Percentiles rank a stretch among this genome's conserved stretches.
Evolutionary conservation across 768 basidiomycete genomes (phyloP).

Genomic region (Leucocoprinus leucothites): DNA sequence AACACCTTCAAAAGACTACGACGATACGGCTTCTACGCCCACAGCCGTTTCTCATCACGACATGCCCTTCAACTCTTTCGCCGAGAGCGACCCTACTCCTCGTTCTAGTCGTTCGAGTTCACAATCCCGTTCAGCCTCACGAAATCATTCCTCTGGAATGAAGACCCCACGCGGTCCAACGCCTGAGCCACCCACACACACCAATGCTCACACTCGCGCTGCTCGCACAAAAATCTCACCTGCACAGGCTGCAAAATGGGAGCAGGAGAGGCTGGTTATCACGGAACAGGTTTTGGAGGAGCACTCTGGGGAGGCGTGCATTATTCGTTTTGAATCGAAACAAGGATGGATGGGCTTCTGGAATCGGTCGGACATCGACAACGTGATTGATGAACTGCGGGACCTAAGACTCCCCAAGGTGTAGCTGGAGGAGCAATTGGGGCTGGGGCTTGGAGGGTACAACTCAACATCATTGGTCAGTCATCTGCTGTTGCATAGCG

Average conservation of each 20-base stretch:
- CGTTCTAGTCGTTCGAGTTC: neutral
- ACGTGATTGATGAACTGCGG: constrained; percentile 26
- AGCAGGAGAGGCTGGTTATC: neutral
- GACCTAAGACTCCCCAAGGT: constrained; percentile 19
- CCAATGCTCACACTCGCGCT: neutral
- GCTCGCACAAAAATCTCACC: neutral
- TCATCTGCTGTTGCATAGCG: neutral
- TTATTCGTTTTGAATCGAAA: constrained; percentile 11
- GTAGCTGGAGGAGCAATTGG: neutral
- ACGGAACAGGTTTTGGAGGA: neutral
- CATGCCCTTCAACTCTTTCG: neutral
- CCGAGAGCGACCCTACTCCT: neutral
- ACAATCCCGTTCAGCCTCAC: neutral
- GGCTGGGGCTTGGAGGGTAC: neutral
- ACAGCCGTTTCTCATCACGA: neutral
- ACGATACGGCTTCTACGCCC: constrained; percentile 7
- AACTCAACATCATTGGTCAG: neutral
- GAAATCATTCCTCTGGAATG: neutral
- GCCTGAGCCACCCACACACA: neutral
- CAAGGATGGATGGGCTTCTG: constrained; percentile 27
- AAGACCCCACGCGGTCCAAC: neutral
- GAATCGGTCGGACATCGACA: constrained; percentile 22
- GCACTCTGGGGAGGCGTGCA: constrained; percentile 3
- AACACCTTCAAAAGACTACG: constrained; percentile 5
- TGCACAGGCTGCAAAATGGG: neutral